Base-by-base conservation (phyloP, 73 alveolate species). In the Effrenium voratum region DNA sequence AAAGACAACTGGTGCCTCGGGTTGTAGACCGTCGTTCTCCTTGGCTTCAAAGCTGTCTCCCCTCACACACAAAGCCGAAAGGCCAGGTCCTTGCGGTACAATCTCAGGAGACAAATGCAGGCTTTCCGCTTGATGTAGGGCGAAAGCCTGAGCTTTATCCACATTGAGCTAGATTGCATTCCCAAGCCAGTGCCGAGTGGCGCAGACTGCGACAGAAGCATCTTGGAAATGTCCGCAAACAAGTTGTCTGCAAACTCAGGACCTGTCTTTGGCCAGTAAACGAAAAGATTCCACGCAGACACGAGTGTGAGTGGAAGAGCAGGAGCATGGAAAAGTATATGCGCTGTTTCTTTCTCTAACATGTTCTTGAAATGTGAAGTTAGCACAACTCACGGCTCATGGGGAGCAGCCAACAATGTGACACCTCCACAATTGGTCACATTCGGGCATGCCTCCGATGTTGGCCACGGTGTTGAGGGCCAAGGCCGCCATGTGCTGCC, bases 381-480 rank as follows among this genome's bases (percentile, higher is more conserved):
- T n/a, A n/a, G n/a, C n/a, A n/a, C n/a, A n/a, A n/a, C n/a, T n/a
- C n/a, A n/a, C n/a, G n/a, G n/a, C n/a, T n/a, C n/a, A n/a, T n/a
- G n/a, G n/a, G n/a, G n/a, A n/a, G n/a, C n/a, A n/a, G n/a, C n/a
- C n/a, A n/a, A n/a, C n/a, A n/a, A n/a, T n/a, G n/a, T n/a, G n/a
- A n/a, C n/a, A n/a, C n/a, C n/a, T n/a, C n/a, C n/a, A n/a, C n/a
- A n/a, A n/a, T n/a, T n/a, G n/a, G n/a, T n/a, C n/a, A n/a, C n/a
- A n/a, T n/a, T n/a, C n/a, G n/a, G n/a, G 32, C 93, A 13, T 26
- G 75, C 99, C 99, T 82, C 99, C 99, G 84, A 99, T 99, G 96
- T 99, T 99, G 80, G 99, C 99, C 82, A 99, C 99, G 32, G 99
- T 99, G 86, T 99, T 99, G 44, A 99, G 95, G 22, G 99, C 99